Conservation (phyloP, 1,139 yeast species). For the Casaregolazyma suthepensis region DNA sequence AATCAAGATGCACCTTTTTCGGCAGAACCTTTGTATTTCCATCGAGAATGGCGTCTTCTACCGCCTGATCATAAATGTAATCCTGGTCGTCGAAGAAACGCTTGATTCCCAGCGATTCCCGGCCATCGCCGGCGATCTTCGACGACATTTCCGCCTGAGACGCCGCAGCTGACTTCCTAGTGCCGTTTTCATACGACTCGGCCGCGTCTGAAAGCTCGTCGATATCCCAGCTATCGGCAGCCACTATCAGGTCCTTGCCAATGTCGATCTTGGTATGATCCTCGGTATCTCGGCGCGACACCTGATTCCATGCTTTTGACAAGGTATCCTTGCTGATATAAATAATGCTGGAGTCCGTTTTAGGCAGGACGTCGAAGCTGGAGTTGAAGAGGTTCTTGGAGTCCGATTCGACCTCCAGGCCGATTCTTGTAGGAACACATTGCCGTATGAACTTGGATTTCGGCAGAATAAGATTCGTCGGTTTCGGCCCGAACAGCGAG, state of each 20-base stretch:
- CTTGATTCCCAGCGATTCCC: conserved; percentile 17
- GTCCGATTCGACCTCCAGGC: conserved; percentile 40
- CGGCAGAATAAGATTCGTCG: conserved; percentile 47
- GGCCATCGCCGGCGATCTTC: conserved; percentile 11
- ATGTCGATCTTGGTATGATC: conserved; percentile 5
- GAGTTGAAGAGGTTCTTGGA: conserved; percentile 27
- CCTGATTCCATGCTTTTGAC: conserved; percentile 2
- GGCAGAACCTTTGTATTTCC: conserved; percentile 48
- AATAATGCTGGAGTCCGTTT: conserved; percentile 11
- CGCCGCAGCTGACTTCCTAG: neutral
- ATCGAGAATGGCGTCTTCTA: conserved; percentile 73
- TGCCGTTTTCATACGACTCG: conserved; percentile 6
- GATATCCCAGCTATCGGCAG: conserved; percentile 76
- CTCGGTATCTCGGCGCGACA: neutral
- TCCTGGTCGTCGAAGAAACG: conserved; percentile 13
- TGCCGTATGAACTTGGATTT: conserved; percentile 52
- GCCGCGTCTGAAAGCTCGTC: conserved; percentile 36
- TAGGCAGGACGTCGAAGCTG: conserved; percentile 12
- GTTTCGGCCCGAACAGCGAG: conserved; percentile 57
- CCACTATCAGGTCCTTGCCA: conserved; percentile 57
- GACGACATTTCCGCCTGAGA: conserved; percentile 1
- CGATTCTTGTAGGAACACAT: conserved; percentile 48
- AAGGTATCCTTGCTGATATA: conserved; percentile 9
- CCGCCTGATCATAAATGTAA: conserved; percentile 40
- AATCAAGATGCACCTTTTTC: conserved; percentile 53